phyloP scores from a whole-genome alignment of 148 eudicot species.

The Cornus florida region DNA sequence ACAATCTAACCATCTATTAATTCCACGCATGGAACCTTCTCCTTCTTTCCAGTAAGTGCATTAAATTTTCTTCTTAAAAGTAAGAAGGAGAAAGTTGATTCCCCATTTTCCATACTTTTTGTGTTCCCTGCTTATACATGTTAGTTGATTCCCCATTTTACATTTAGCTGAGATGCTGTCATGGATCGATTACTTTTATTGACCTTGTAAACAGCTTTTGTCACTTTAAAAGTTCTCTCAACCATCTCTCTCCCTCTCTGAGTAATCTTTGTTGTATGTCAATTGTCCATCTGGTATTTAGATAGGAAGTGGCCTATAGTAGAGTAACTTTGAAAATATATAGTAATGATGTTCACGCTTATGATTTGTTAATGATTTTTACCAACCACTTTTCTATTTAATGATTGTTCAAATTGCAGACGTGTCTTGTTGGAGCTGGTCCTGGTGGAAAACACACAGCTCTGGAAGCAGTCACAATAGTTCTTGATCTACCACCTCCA shows the following conservation, averaged over 20 bases:
- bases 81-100: no score
- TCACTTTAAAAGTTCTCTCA: neutral
- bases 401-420: conserved; percentile 38
- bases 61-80: no score
- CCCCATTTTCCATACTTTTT: neutral
- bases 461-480: conserved; percentile 95
- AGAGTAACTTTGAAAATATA: neutral
- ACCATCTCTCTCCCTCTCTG: neutral
- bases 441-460: conserved; percentile 98
- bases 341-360: neutral
- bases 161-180: neutral
- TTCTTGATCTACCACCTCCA: conserved; percentile 98
- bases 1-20: no score
- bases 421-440: conserved; percentile 97
- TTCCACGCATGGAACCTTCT: no score
- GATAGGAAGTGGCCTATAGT: neutral
- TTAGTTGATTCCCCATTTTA: neutral
- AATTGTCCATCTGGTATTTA: neutral
- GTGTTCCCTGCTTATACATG: neutral
- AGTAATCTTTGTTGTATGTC: neutral
- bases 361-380: neutral
- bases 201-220: neutral
- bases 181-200: neutral
- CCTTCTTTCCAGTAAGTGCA: no score
- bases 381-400: neutral